Evolutionary conservation across 176 grass and related monocot species (phyloP).

Genomic region (Elymus sibiricus): DNA sequence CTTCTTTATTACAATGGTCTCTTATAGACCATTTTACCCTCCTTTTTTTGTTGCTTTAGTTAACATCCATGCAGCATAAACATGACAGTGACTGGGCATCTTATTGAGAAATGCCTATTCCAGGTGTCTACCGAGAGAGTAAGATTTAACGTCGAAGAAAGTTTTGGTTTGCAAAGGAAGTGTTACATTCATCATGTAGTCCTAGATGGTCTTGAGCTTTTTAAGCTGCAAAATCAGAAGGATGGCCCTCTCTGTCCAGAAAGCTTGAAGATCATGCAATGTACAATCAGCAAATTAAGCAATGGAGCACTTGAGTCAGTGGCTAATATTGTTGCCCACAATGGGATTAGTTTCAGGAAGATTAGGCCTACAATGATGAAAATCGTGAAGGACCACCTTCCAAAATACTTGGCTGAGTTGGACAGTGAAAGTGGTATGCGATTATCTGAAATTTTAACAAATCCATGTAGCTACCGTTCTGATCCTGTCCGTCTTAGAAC

Average conservation of each 20-base stretch:
- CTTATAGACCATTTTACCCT: background rate
- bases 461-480: slow-evolving; percentile 29
- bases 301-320: slow-evolving; percentile 33
- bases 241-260: background rate
- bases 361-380: slow-evolving; percentile 23
- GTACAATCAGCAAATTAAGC: slow-evolving; percentile 14
- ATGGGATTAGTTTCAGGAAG: background rate
- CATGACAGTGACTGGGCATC: background rate
- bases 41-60: background rate
- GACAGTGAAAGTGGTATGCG: background rate
- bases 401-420: slow-evolving; percentile 23
- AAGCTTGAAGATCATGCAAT: background rate
- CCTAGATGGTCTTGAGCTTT: slow-evolving; percentile 21
- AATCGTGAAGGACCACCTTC: slow-evolving; percentile 30
- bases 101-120: background rate
- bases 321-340: slow-evolving; percentile 12
- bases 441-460: slow-evolving; percentile 32
- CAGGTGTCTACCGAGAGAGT: slow-evolving; percentile 30
- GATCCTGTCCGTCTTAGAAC: slow-evolving; percentile 26
- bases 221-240: slow-evolving; percentile 16
- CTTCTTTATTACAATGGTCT: background rate
- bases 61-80: background rate
- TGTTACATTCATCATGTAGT: slow-evolving; percentile 25
- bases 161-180: slow-evolving; percentile 13
- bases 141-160: background rate